Conservation (phyloP, 441 rosid species). For the Aleurites moluccanus region DNA sequence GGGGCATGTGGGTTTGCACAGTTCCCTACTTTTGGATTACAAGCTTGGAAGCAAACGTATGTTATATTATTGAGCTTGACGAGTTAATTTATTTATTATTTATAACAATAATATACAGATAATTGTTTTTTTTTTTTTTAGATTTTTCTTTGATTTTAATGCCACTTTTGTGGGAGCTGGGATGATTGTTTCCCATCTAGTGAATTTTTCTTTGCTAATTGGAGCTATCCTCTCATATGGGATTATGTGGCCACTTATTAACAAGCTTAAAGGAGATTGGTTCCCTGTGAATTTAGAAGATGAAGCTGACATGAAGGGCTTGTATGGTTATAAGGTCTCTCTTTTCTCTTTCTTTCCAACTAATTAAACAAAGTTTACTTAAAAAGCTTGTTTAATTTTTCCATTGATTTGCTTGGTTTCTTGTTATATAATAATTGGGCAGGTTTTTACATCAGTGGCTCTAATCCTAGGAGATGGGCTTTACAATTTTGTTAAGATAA, state of each 20-base stretch:
- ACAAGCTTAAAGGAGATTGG: slow-evolving; percentile 73
- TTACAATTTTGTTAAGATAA: slow-evolving; percentile 78
- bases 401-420: background rate
- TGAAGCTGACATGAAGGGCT: slow-evolving; percentile 74
- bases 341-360: background rate
- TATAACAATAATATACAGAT: background rate
- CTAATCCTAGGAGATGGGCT: slow-evolving; percentile 92
- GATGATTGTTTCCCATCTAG: slow-evolving; percentile 87
- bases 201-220: slow-evolving; percentile 76
- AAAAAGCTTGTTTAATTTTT: background rate
- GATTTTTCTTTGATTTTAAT: slow-evolving; percentile 86
- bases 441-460: slow-evolving; percentile 78
- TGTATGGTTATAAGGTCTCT: slow-evolving; percentile 84
- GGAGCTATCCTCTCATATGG: slow-evolving; percentile 89
- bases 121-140: slow-evolving; percentile 9
- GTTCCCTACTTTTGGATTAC: slow-evolving; percentile 82
- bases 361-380: background rate
- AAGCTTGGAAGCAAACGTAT: slow-evolving; percentile 76
- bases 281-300: slow-evolving; percentile 46
- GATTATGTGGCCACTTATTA: slow-evolving; percentile 89
- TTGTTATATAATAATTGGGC: slow-evolving; percentile 6
- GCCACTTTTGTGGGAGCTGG: slow-evolving; percentile 89
- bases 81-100: background rate
- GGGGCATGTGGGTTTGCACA: slow-evolving; percentile 71
- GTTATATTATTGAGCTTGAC: slow-evolving; percentile 9